Base-by-base conservation (phyloP, 2,329 filamentous ascomycete genomes). In the Meredithiella fracta region DNA sequence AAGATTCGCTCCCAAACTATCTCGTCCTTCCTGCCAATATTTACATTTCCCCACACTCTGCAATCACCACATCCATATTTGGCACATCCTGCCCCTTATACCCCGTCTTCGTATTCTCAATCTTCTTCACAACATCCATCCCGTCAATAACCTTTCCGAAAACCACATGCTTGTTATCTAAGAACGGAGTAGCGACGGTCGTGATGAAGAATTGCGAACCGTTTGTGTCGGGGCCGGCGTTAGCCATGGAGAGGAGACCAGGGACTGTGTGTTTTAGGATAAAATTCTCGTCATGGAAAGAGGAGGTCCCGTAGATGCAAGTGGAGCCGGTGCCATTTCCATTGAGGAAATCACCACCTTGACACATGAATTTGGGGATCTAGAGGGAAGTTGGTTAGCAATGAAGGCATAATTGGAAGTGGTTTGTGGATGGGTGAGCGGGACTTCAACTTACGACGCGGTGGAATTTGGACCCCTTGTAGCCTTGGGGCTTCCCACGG, bases 191-290 rank as follows among this genome's bases (percentile, higher is more conserved):
- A 3, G 85, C 76, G 1, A 85, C 85, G 0, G 86, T 92, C 1
- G 90, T 96, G 72, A 97, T 91, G 75, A 98, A 98, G 75, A 98
- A 98, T 66, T 97, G 92, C 59, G 82, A 89, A 38, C 92, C 92
- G 68, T 97, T 97, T 61, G 86, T 91, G 69, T 96, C 85, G 55
- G 86, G 85, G 1, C 91, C 91, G 26, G 86, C 85, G 67, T 96
- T 96, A 51, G 92, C 92, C 92, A 97, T 98, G 59, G 85, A 91
- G 49, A 98, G 72, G 54, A 97, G 72, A 2, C 90, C 91, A 1
- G 86, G 77, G 60, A 77, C 71, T 60, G 88, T 85, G 68, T 97
- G 91, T 68, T 83, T 86, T 50, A 88, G 66, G 14, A 67, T 73
- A 66, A 96, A 96, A 67, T 92, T 94, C 72, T 98, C 92, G 65